phyloP scores from a whole-genome alignment of 805 yeast genomes.

The Phaffomyces antillensis region DNA sequence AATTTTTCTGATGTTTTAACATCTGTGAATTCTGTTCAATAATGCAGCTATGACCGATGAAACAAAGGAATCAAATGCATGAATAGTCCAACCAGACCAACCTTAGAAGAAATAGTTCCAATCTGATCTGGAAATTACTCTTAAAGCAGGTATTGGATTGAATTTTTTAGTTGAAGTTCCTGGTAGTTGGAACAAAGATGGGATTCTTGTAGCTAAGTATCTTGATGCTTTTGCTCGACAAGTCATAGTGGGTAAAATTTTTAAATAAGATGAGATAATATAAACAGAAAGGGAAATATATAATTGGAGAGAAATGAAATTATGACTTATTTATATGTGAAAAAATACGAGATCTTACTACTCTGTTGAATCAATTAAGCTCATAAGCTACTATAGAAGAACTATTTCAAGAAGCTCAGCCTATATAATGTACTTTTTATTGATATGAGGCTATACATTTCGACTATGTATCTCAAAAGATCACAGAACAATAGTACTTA shows the following conservation, averaged over 20 bases:
- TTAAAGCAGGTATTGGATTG: constrained; percentile 39
- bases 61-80: constrained; percentile 64
- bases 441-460: too few relatives aligned
- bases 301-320: too few relatives aligned
- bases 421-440: too few relatives aligned
- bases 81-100: constrained; percentile 63
- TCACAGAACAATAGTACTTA: too few relatives aligned
- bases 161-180: constrained; percentile 21
- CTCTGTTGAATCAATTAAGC: too few relatives aligned
- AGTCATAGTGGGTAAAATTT: not conserved
- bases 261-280: too few relatives aligned
- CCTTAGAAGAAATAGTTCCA: constrained; percentile 60
- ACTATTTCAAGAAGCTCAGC: too few relatives aligned
- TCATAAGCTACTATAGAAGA: too few relatives aligned
- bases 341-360: constrained; percentile 10
- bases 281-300: too few relatives aligned
- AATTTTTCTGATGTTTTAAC: constrained; percentile 7
- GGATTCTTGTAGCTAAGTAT: constrained; percentile 21
- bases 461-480: too few relatives aligned
- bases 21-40: constrained; percentile 30
- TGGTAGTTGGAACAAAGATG: constrained; percentile 22
- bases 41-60: constrained; percentile 51
- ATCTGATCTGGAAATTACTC: constrained; percentile 29
- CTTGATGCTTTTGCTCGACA: constrained; percentile 4
- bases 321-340: too few relatives aligned